These are phyloP conservation scores for Apophysomyces elegans DNA, from an alignment of 371 early-diverging fungal species.

Conservation along the genomic window DNA sequence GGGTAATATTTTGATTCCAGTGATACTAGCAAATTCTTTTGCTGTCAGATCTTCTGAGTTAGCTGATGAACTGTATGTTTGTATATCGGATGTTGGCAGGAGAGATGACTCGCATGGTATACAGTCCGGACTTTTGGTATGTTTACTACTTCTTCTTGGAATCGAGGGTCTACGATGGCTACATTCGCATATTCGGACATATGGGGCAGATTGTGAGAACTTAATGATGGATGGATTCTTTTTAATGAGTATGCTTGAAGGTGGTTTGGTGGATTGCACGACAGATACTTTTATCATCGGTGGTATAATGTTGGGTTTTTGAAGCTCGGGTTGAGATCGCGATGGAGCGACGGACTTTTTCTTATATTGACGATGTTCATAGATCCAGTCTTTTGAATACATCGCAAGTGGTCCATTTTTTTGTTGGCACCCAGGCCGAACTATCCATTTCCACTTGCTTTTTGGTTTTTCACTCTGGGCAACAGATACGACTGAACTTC, in stretches of 20 bases:
- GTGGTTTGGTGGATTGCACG: background rate
- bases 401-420: constrained; percentile 8
- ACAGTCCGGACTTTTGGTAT: constrained; percentile 7
- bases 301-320: background rate
- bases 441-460: constrained; percentile 5
- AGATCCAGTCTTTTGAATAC: constrained; percentile 12
- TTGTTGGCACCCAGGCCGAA: constrained; percentile 10
- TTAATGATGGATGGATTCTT: constrained; percentile 6
- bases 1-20: constrained; percentile 31
- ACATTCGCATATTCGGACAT: background rate
- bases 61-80: constrained; percentile 24
- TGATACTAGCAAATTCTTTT: constrained; percentile 38
- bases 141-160: background rate
- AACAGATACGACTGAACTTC: constrained; percentile 16
- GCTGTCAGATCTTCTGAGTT: constrained; percentile 42
- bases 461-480: background rate
- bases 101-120: constrained; percentile 13
- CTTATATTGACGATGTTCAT: constrained; percentile 8
- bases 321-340: background rate
- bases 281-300: background rate
- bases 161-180: background rate
- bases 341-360: constrained; percentile 4
- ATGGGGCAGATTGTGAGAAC: constrained; percentile 10
- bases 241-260: constrained; percentile 12
- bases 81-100: constrained; percentile 6